Evolutionary conservation across 1,139 yeast genomes (phyloP).

Genomic region (Pichia terricola): DNA sequence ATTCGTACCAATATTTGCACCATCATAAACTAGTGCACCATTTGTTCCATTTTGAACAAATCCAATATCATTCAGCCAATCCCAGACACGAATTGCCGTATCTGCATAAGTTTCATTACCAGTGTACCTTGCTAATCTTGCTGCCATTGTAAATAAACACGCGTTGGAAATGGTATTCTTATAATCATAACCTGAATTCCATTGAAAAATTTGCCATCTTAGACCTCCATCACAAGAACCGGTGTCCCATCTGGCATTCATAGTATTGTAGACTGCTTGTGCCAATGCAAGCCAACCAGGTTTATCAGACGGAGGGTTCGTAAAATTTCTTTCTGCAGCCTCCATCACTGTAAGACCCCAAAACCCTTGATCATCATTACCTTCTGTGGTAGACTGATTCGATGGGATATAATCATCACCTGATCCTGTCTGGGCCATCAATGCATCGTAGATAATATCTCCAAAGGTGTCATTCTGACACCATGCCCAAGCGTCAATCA

Average conservation of each 20-base stretch:
- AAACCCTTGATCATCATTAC: slow-evolving; percentile 88
- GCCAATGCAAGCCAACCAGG: slow-evolving; percentile 63
- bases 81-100: slow-evolving; percentile 58
- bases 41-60: slow-evolving; percentile 34
- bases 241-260: slow-evolving; percentile 82
- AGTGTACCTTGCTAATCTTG: slow-evolving; percentile 79
- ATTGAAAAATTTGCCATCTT: slow-evolving; percentile 92
- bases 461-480: slow-evolving; percentile 56
- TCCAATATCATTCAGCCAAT: slow-evolving; percentile 63
- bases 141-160: slow-evolving; percentile 78
- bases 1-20: slow-evolving; percentile 44
- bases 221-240: slow-evolving; percentile 75
- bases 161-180: slow-evolving; percentile 89
- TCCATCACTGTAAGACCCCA: slow-evolving; percentile 83
- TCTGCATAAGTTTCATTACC: slow-evolving; percentile 61
- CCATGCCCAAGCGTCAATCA: slow-evolving; percentile 57
- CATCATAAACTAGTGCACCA: slow-evolving; percentile 51
- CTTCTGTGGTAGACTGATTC: slow-evolving; percentile 69
- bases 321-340: slow-evolving; percentile 74
- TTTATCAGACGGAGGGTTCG: slow-evolving; percentile 42
- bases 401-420: slow-evolving; percentile 64
- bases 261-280: slow-evolving; percentile 80
- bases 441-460: slow-evolving; percentile 44
- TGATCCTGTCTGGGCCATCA: slow-evolving; percentile 58
- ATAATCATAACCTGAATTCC: slow-evolving; percentile 91